Base-by-base conservation (phyloP, 306 rosid species). In the Vigna hirtella region DNA sequence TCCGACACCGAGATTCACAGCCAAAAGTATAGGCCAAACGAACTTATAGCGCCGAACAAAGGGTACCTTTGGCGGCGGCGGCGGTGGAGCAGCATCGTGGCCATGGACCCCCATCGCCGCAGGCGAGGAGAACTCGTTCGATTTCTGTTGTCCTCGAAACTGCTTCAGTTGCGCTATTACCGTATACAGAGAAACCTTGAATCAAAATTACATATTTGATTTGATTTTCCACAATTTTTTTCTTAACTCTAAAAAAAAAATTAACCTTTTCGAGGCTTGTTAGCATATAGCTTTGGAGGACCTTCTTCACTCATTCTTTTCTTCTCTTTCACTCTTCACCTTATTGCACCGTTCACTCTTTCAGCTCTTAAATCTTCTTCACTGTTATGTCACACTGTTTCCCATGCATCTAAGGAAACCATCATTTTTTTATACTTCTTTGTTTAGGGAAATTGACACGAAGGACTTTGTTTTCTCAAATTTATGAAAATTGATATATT, bases 1-100 rank as follows among this genome's bases (percentile, higher is more conserved):
- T 90, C 97, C 98, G 36, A 93, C 79, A 38, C 89, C 96, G 75
- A 95, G 84, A 90, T 93, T 96, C 4, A 88, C 97, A 52, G 94
- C 80, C 89, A 96, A 86, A 53, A 96, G 80, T 88, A 88, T 62
- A 34, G 99, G 98, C 99, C 92, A 91, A 16, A 96, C 66, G 48
- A 79, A 96, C 78, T 84, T 96, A 81, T 88, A 88, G 66, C 98
- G 96, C 47, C 96, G 93, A 34, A 81, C 82, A 87, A 96, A 93
- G 0, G 98, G 82, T 80, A 83, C 93, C 71, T 83, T 92, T 1
- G 88, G 90, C 9, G 88, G 90, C 9, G 88, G 90, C 4, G 88
- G 87, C 0, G 89, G 83, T 17, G 81, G 71, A 40, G 91, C 26
- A 42, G 93, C 17, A n/a, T 64, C 26, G 5, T 70, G 85, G 26